These are phyloP conservation scores for Geotrichum cucujoidarum DNA, from an alignment of 1,139 yeast species.

Conservation along the genomic window DNA sequence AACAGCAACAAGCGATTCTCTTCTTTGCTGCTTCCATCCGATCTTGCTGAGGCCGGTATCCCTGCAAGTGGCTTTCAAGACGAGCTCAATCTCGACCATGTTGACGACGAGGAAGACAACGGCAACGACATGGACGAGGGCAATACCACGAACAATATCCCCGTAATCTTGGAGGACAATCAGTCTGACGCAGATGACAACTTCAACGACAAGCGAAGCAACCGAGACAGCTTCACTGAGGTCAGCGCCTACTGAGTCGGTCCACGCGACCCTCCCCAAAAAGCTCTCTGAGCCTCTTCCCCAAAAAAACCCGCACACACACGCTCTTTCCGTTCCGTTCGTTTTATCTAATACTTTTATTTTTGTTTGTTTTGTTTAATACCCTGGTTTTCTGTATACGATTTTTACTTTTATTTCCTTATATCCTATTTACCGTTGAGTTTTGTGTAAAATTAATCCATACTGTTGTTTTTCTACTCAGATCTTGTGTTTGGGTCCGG, in stretches of 20 bases:
- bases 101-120: neutral
- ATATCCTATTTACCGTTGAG: neutral
- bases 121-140: neutral
- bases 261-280: too few relatives aligned
- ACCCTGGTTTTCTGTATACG: neutral
- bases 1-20: constrained; percentile 16
- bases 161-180: constrained; percentile 7
- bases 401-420: neutral
- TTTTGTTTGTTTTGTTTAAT: constrained; percentile 1
- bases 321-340: neutral
- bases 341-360: neutral
- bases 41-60: constrained; percentile 17
- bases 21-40: constrained; percentile 16
- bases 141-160: neutral
- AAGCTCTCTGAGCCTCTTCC: too few relatives aligned
- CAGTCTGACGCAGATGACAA: constrained; percentile 3
- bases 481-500: neutral
- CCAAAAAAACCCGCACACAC: too few relatives aligned
- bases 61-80: constrained; percentile 1
- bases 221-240: constrained; percentile 31
- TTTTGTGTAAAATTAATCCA: too few relatives aligned
- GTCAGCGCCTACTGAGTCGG: constrained; percentile 32
- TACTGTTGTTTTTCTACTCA: neutral
- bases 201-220: constrained; percentile 19
- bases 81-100: neutral